A percentile compares a stretch with the other conserved stretches of the same genome.
Evolutionary conservation across 306 rosid genomes (phyloP).

Genomic region (Hippophae gyantsensis): DNA sequence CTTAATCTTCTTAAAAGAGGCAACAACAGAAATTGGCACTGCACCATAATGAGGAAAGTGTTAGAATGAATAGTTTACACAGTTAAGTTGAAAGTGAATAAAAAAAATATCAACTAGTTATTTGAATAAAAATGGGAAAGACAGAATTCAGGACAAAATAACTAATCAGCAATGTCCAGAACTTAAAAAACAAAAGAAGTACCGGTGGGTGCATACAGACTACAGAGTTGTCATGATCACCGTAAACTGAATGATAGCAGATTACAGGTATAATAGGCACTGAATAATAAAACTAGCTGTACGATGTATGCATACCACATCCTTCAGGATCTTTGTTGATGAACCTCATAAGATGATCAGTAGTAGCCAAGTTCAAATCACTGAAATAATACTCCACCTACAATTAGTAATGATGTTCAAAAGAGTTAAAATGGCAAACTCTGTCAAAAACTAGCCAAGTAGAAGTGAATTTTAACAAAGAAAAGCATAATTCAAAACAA

Average conservation of each 20-base stretch:
- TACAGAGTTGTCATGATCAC: background rate
- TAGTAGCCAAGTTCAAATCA: conserved; percentile 88
- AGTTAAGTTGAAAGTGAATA: background rate
- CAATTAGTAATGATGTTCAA: conserved; percentile 17
- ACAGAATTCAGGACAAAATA: background rate
- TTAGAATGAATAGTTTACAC: conserved; percentile 19
- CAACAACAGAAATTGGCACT: conserved; percentile 94
- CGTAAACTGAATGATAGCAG: background rate
- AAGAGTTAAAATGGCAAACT: conserved; percentile 1
- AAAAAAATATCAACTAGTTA: background rate
- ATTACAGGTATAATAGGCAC: background rate
- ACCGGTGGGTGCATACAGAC: background rate
- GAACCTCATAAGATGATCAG: conserved; percentile 96
- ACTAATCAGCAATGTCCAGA: conserved; percentile 2
- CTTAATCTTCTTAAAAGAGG: conserved; percentile 98
- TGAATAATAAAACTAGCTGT: background rate
- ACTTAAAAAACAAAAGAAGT: background rate
- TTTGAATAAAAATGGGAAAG: conserved; percentile 9
- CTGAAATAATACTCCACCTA: conserved; percentile 99
- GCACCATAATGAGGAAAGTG: conserved; percentile 21
- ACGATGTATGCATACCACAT: conserved; percentile 45
- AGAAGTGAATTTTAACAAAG: background rate
- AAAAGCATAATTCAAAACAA: background rate
- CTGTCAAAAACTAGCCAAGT: conserved; percentile 11
- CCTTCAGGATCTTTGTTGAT: conserved; percentile 90